phyloP scores from a whole-genome alignment of 768 basidiomycete genomes.

The Mycena rebaudengoi region DNA sequence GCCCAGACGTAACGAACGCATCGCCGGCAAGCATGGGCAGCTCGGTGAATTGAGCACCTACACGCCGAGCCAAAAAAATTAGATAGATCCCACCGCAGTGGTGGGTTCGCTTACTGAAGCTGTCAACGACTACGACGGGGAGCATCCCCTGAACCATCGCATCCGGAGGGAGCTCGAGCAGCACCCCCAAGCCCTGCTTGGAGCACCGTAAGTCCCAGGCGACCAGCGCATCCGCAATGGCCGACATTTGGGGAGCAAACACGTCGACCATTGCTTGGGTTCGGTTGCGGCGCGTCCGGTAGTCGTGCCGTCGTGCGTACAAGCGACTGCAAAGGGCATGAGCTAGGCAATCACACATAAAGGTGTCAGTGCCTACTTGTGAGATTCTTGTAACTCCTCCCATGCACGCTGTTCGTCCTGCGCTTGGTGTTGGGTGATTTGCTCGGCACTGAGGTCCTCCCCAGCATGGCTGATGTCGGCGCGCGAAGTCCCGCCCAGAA shows the following conservation, averaged over 20 bases:
- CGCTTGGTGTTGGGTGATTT: not conserved
- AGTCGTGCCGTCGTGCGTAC: not conserved
- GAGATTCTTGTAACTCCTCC: not conserved
- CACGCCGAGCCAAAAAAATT: not conserved
- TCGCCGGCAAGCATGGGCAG: not conserved
- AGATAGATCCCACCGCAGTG: not conserved
- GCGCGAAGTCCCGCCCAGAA: not conserved
- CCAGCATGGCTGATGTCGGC: slow-evolving; percentile 12
- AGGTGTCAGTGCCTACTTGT: not conserved
- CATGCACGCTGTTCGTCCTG: not conserved
- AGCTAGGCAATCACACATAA: not conserved
- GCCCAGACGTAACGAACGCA: not conserved
- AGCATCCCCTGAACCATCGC: not conserved
- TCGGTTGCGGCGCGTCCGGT: not conserved
- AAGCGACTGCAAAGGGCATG: not conserved
- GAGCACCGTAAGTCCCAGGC: not conserved
- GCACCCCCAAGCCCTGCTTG: not conserved
- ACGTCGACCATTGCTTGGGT: not conserved
- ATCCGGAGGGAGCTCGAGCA: not conserved
- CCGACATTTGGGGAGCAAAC: not conserved
- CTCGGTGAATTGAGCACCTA: not conserved
- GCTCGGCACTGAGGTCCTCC: not conserved
- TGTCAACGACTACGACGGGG: not conserved
- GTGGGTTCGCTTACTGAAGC: not conserved
- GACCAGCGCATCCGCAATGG: not conserved